Evolutionary conservation across 2,329 filamentous ascomycete genomes (phyloP).

Genomic region (Cytospora leucostoma): DNA sequence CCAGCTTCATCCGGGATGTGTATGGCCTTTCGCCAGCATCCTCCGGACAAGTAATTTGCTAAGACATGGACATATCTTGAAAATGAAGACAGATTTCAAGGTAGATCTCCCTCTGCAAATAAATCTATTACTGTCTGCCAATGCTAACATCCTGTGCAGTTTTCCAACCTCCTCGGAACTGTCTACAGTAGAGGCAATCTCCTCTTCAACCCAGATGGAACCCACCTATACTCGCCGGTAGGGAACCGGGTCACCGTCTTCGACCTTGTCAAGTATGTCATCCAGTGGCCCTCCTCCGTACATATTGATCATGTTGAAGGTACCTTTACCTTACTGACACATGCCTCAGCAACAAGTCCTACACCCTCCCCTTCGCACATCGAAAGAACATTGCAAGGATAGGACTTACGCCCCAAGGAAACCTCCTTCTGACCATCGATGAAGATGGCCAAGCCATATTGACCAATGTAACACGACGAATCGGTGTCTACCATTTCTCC

Average conservation of each 20-base stretch:
- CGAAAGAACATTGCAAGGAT: slow-evolving; percentile 89
- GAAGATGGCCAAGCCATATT: slow-evolving; percentile 92
- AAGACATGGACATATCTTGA: slow-evolving; percentile 44
- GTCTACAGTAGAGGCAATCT: slow-evolving; percentile 98
- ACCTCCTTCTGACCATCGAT: slow-evolving; percentile 89
- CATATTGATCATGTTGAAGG: not conserved
- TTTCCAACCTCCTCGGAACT: slow-evolving; percentile 96
- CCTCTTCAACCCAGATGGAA: slow-evolving; percentile 94
- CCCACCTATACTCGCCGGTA: slow-evolving; percentile 91
- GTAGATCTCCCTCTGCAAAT: slow-evolving; percentile 47
- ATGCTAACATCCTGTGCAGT: slow-evolving; percentile 54
- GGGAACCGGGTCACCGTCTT: slow-evolving; percentile 96
- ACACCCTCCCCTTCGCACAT: slow-evolving; percentile 87
- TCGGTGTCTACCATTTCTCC: slow-evolving; percentile 93
- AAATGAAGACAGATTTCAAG: slow-evolving; percentile 99
- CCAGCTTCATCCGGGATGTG: slow-evolving; percentile 33
- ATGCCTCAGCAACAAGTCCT: slow-evolving; percentile 72
- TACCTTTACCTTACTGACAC: not conserved
- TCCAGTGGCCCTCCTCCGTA: not conserved
- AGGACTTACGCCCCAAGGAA: slow-evolving; percentile 85
- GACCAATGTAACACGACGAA: slow-evolving; percentile 83
- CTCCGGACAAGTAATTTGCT: slow-evolving; percentile 1
- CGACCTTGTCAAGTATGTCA: slow-evolving; percentile 83
- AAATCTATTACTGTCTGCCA: not conserved
- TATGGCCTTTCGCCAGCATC: slow-evolving; percentile 20